These are phyloP conservation scores for Aeschynomene evenia DNA, from an alignment of 306 rosid species.

Conservation along the genomic window DNA sequence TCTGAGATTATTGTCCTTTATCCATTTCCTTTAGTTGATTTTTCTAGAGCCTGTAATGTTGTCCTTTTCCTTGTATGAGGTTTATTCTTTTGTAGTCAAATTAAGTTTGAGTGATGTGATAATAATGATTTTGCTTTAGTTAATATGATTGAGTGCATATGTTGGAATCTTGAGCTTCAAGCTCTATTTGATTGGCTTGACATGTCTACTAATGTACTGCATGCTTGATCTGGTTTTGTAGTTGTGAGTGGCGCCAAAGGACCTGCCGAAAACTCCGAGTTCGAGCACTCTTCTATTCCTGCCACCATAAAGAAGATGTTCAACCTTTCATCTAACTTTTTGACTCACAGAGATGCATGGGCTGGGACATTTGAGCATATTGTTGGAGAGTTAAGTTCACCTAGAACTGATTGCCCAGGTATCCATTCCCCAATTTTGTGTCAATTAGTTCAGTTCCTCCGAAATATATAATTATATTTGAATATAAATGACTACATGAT, in stretches of 20 bases:
- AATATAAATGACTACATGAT: background rate
- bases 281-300: slow-evolving; percentile 95
- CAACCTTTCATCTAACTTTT: slow-evolving; percentile 84
- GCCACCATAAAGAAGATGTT: slow-evolving; percentile 95
- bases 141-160: slow-evolving; percentile 10
- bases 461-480: background rate
- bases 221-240: slow-evolving; percentile 41
- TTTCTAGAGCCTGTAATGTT: background rate
- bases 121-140: slow-evolving; percentile 13
- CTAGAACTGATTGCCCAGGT: slow-evolving; percentile 98
- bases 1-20: slow-evolving; percentile 22
- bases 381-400: slow-evolving; percentile 64
- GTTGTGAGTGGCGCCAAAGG: slow-evolving; percentile 75
- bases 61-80: slow-evolving; percentile 19
- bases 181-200: slow-evolving; percentile 19
- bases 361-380: slow-evolving; percentile 91
- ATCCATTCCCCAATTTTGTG: background rate
- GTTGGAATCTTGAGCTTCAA: slow-evolving; percentile 29
- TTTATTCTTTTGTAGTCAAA: slow-evolving; percentile 23
- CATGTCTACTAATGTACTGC: slow-evolving; percentile 19
- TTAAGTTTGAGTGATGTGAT: slow-evolving; percentile 20
- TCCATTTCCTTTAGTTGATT: slow-evolving; percentile 18
- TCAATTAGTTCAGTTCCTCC: background rate
- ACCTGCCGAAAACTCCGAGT: slow-evolving; percentile 81
- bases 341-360: slow-evolving; percentile 99